phyloP scores from a whole-genome alignment of 306 rosid genomes.

The Heteromeles arbutifolia region DNA sequence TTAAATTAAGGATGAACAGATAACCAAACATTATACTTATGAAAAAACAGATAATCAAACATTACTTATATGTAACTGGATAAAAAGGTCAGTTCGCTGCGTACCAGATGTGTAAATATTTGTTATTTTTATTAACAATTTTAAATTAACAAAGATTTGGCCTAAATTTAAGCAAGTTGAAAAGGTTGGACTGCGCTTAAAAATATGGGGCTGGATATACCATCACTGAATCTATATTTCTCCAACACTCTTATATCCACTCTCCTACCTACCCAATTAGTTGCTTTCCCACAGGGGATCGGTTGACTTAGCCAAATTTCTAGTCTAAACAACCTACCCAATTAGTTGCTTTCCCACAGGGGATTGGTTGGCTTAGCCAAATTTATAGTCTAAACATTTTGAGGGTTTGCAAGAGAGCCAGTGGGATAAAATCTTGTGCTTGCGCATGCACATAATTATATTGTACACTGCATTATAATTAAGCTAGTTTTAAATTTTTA shows the following conservation, averaged over 20 bases:
- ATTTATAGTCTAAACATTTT: not conserved
- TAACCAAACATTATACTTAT: not conserved
- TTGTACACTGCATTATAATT: not conserved
- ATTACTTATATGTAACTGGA: too few species aligned
- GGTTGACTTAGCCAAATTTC: not conserved
- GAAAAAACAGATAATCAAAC: not conserved
- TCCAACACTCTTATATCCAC: not conserved
- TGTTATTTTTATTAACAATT: not conserved
- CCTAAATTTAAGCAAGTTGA: not conserved
- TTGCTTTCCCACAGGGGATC: not conserved
- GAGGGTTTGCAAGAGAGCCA: not conserved
- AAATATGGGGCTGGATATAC: not conserved
- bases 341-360: not conserved
- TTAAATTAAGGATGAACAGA: not conserved
- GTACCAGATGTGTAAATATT: not conserved
- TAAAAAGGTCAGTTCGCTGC: not conserved
- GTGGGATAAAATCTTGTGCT: conserved; percentile 2
- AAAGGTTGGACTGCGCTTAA: not conserved
- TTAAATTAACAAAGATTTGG: not conserved
- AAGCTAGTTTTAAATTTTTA: too few species aligned
- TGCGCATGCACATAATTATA: not conserved
- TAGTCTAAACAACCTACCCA: not conserved
- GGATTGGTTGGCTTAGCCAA: not conserved
- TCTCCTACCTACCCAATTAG: not conserved
- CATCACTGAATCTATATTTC: not conserved